phyloP scores from a whole-genome alignment of 177 flowering plant species.

The Vitis hybrid region DNA sequence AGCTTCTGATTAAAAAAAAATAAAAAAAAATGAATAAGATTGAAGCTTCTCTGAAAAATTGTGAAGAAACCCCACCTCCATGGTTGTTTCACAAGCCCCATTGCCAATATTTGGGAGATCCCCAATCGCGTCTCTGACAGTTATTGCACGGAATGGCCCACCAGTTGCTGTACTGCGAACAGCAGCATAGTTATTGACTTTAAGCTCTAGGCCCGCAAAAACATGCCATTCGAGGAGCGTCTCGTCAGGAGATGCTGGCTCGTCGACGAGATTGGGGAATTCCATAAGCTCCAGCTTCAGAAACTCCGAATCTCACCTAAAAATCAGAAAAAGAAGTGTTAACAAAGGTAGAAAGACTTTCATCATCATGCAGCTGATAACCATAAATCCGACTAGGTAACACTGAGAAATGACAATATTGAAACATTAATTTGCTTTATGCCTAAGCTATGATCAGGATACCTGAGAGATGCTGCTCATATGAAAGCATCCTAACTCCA shows the following conservation, averaged over 20 bases:
- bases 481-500: too few species aligned
- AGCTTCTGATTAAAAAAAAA: too few species aligned
- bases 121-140: slow-evolving; percentile 87
- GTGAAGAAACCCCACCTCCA: slow-evolving; percentile 39
- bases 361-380: too few species aligned
- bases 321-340: too few species aligned
- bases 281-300: slow-evolving; percentile 90
- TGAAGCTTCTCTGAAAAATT: not conserved
- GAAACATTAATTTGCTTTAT: too few species aligned
- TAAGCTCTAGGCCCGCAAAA: slow-evolving; percentile 76
- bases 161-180: slow-evolving; percentile 80
- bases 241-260: slow-evolving; percentile 95
- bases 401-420: too few species aligned
- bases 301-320: slow-evolving; percentile 81
- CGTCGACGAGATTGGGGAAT: slow-evolving; percentile 87
- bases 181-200: slow-evolving; percentile 78
- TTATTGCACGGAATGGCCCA: slow-evolving; percentile 87
- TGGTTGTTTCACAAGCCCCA: slow-evolving; percentile 55
- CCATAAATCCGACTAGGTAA: too few species aligned
- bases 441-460: too few species aligned
- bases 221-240: slow-evolving; percentile 91
- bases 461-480: too few species aligned
- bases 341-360: too few species aligned
- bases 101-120: slow-evolving; percentile 87
- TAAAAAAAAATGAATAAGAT: too few species aligned